Evolutionary conservation across 1,284 basidiomycete genomes (phyloP), one percentile per base, ranked within the genome.

Genomic region (Ganoderma boninense): DNA sequence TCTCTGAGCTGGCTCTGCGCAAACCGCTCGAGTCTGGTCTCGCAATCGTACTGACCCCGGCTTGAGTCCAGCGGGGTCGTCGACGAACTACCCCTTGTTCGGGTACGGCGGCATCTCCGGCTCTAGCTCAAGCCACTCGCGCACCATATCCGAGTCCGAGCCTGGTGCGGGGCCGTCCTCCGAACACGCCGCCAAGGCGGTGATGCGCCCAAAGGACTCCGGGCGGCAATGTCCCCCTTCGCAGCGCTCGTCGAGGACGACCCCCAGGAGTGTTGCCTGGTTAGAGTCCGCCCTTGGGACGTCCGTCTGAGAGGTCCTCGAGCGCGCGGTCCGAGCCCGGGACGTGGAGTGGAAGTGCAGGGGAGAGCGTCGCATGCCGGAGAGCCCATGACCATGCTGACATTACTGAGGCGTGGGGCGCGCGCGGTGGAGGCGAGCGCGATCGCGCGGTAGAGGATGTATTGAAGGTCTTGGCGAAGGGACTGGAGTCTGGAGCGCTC

Each of bases 381-480:
- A 3, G 18, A 7, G 56, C 16, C 14, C 13, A 38, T 35, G 56
- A 59, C 29, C 56, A 59, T 59, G 26, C 56, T 14, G 56, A 59
- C 32, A 1, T 54, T 54, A 7, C 11, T 10, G 23, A 54, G 52
- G 4, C 10, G 52, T 26, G 52, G 52, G 52, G 23, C 52, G 26
- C 16, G 26, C 52, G 52, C 10, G 26, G 52, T 29, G 13, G 23
- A 13, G 11, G 52, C 52, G 52, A 54, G 52, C 23, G 52, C 26
- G 23, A 54, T 54, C 6, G 52, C 52, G 52, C 52, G 52, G 52
- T 54, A 54, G 14, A 59, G 56, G 56, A 59, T 59, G 32, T 59
- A 59, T 20, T 59, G 14, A 18, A 59, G 38, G 16, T 59, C 56
- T 32, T 59, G 16, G 16, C 56, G 29, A 35, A 49, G 20, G 46